phyloP scores from a whole-genome alignment of 257 asterid genomes.

The Penstemon newberryi region DNA sequence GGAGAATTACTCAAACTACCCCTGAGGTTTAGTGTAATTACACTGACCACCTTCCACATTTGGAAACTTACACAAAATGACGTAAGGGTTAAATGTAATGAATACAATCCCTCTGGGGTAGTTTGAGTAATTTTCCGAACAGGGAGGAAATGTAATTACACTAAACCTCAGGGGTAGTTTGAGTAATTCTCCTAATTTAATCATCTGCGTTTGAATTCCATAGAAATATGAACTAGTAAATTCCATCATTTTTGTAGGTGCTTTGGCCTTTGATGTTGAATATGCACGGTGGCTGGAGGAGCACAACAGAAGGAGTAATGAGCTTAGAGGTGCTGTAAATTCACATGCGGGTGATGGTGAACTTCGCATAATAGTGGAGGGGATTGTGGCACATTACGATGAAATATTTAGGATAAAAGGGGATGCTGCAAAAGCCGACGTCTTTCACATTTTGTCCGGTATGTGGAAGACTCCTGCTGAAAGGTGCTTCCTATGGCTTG shows the following conservation, averaged over 20 bases:
- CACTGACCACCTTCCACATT: no score
- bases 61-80: neutral
- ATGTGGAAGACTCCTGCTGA: conserved; percentile 99
- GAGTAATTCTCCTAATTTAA: no score
- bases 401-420: conserved; percentile 90
- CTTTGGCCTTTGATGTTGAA: conserved; percentile 96
- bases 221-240: conserved; percentile 20
- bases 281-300: conserved; percentile 97
- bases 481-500: conserved; percentile 96
- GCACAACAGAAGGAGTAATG: conserved; percentile 80
- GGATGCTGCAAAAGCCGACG: conserved; percentile 91
- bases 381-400: conserved; percentile 80
- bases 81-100: neutral
- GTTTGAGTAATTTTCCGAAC: no score
- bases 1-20: no score
- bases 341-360: conserved; percentile 95
- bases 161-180: no score
- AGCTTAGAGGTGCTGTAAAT: conserved; percentile 92
- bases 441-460: conserved; percentile 92
- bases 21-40: no score
- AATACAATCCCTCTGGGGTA: neutral
- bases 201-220: neutral
- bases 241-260: conserved; percentile 58
- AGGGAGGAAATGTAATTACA: no score
- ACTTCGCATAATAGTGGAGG: conserved; percentile 89